Percentiles rank a stretch among this genome's conserved stretches.
These are phyloP conservation scores for Tephrocybe sp. DNA, from an alignment of 768 basidiomycete genomes.

Conservation along the genomic window DNA sequence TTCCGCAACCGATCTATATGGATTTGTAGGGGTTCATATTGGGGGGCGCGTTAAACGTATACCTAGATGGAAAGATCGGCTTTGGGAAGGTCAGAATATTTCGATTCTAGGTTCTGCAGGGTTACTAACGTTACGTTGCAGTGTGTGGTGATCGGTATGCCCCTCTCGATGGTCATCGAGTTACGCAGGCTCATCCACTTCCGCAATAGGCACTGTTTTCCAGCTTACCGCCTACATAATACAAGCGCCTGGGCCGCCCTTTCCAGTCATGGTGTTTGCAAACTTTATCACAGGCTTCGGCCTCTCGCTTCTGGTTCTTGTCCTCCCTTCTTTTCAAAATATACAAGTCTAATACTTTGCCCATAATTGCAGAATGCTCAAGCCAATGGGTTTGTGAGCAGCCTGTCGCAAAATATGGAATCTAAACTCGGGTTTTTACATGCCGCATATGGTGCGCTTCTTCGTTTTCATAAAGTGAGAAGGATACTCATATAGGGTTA, in stretches of 20 bases:
- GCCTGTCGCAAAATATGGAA: constrained; percentile 39
- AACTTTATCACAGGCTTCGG: constrained; percentile 53
- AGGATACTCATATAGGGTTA: too few relatives aligned
- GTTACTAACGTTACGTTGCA: not conserved
- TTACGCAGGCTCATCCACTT: too few relatives aligned
- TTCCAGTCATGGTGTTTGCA: constrained; percentile 46
- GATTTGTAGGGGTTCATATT: constrained; percentile 44
- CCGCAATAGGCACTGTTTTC: constrained; percentile 38
- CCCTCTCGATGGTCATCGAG: too few relatives aligned
- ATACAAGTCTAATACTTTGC: not conserved
- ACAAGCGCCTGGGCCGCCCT: constrained; percentile 48
- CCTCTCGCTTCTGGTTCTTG: constrained; percentile 40
- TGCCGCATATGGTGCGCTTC: constrained; percentile 43
- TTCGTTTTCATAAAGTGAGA: not conserved
- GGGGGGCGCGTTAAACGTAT: constrained; percentile 49
- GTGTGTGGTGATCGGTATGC: constrained; percentile 22
- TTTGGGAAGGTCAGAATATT: constrained; percentile 43
- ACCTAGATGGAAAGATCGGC: constrained; percentile 41
- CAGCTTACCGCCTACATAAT: constrained; percentile 47
- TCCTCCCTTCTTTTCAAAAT: not conserved
- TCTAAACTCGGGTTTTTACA: constrained; percentile 55
- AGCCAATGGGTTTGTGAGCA: constrained; percentile 54
- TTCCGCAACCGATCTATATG: too few relatives aligned
- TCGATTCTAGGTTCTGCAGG: not conserved
- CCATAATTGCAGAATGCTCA: constrained; percentile 53